Evolutionary conservation across 768 basidiomycete species (phyloP).

Genomic region (Naematelia encephala): DNA sequence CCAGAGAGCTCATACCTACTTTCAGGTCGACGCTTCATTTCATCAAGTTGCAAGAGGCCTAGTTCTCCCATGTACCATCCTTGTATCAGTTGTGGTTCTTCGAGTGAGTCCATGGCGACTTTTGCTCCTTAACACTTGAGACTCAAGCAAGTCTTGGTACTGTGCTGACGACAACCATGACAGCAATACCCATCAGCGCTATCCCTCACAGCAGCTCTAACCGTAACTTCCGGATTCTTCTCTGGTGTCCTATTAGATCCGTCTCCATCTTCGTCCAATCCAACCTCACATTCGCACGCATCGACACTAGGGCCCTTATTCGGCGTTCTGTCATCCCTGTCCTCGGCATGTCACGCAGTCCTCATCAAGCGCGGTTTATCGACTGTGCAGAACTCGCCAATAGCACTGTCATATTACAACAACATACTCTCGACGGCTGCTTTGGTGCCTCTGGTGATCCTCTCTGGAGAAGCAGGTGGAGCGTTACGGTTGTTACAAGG

Average conservation of each 20-base stretch:
- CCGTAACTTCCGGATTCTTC: slow-evolving; percentile 92
- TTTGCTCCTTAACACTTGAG: not conserved
- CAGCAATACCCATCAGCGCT: slow-evolving; percentile 63
- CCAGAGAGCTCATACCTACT: not conserved
- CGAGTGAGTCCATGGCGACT: slow-evolving; percentile 56
- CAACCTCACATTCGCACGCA: slow-evolving; percentile 15
- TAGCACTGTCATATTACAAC: slow-evolving; percentile 86
- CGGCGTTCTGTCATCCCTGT: slow-evolving; percentile 78
- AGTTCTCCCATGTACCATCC: slow-evolving; percentile 87
- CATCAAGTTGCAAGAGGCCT: slow-evolving; percentile 86
- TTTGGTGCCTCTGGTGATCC: slow-evolving; percentile 67
- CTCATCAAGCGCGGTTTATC: slow-evolving; percentile 82
- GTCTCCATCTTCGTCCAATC: slow-evolving; percentile 32
- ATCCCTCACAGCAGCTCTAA: slow-evolving; percentile 68
- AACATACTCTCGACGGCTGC: slow-evolving; percentile 74
- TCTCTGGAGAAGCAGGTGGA: slow-evolving; percentile 71
- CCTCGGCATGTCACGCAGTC: slow-evolving; percentile 85
- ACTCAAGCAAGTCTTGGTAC: not conserved
- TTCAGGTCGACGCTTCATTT: slow-evolving; percentile 28
- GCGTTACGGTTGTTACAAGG: slow-evolving; percentile 63
- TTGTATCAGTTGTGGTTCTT: slow-evolving; percentile 76
- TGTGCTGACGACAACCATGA: not conserved
- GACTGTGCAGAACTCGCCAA: slow-evolving; percentile 71
- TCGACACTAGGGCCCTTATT: slow-evolving; percentile 65
- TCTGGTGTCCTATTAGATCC: slow-evolving; percentile 75